phyloP scores from a whole-genome alignment of 1,139 yeast species.

The Diutina scorzettiae region DNA sequence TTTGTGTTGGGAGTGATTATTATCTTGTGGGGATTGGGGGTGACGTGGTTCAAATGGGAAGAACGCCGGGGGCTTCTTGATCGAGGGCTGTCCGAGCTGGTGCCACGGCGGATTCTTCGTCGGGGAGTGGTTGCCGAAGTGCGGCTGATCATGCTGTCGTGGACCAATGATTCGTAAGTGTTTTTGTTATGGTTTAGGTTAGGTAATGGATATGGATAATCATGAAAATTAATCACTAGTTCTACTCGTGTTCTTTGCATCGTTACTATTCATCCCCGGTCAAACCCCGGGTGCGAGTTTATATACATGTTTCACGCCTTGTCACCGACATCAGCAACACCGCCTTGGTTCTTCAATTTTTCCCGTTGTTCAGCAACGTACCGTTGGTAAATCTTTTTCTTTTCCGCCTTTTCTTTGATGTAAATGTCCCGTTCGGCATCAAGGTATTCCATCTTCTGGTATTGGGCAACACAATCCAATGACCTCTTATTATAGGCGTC shows the following conservation, averaged over 20 bases:
- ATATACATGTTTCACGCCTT: too few species aligned
- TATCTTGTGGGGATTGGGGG: slow-evolving; percentile 19
- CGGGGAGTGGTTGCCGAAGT: slow-evolving; percentile 4
- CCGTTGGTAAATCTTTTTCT: slow-evolving; percentile 9
- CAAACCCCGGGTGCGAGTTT: too few species aligned
- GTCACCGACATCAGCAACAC: too few species aligned
- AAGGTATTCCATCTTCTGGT: slow-evolving; percentile 54
- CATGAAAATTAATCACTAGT: too few species aligned
- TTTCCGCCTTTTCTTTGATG: slow-evolving; percentile 36
- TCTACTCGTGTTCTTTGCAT: too few species aligned
- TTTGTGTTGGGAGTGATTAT: slow-evolving; percentile 24
- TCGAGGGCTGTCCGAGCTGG: neutral
- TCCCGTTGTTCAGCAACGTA: slow-evolving; percentile 7
- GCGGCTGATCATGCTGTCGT: slow-evolving; percentile 2
- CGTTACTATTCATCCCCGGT: too few species aligned
- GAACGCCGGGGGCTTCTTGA: too few species aligned
- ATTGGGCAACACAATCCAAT: slow-evolving; percentile 48
- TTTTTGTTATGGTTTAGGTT: too few species aligned
- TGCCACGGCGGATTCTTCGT: neutral
- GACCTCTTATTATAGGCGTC: slow-evolving; percentile 21
- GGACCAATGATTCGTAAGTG: too few species aligned
- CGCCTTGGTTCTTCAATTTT: slow-evolving; percentile 6
- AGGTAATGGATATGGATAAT: too few species aligned
- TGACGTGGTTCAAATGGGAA: slow-evolving; percentile 19
- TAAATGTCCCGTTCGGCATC: slow-evolving; percentile 61